Conservation (phyloP, 495 filamentous ascomycete species). For the Tuber microsphaerosporum region DNA sequence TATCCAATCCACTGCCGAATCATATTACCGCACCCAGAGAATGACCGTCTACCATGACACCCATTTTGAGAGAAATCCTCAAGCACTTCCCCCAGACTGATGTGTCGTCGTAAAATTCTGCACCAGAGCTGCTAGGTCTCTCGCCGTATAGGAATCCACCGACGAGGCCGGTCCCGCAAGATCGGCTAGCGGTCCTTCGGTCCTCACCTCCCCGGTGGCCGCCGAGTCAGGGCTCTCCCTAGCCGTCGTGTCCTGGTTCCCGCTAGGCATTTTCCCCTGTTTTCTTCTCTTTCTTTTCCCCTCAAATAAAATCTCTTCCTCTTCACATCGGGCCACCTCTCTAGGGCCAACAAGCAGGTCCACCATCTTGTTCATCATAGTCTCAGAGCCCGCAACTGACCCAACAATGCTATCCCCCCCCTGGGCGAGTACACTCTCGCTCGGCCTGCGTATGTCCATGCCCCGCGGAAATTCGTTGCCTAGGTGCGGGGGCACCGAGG, state of each 20-base stretch:
- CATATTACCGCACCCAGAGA: background rate
- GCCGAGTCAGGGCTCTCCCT: background rate
- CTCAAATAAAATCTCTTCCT: constrained; percentile 42
- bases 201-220: constrained; percentile 13
- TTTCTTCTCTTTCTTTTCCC: constrained; percentile 24
- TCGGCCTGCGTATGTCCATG: constrained; percentile 21
- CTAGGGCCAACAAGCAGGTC: constrained; percentile 55
- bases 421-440: constrained; percentile 38
- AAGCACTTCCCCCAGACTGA: background rate
- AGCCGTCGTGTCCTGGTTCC: background rate
- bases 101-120: constrained; percentile 33
- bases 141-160: constrained; percentile 23
- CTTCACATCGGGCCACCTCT: constrained; percentile 11
- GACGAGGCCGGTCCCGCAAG: constrained; percentile 7
- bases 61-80: background rate
- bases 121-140: constrained; percentile 29
- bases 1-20: background rate
- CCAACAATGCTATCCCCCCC: constrained; percentile 38
- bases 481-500: constrained; percentile 20
- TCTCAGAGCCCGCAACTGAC: constrained; percentile 39
- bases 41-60: background rate
- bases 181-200: background rate
- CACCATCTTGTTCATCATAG: constrained; percentile 56
- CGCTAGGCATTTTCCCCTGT: constrained; percentile 10
- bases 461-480: constrained; percentile 22